Conservation (phyloP, 805 yeast species). For the Barnettozyma californica region DNA sequence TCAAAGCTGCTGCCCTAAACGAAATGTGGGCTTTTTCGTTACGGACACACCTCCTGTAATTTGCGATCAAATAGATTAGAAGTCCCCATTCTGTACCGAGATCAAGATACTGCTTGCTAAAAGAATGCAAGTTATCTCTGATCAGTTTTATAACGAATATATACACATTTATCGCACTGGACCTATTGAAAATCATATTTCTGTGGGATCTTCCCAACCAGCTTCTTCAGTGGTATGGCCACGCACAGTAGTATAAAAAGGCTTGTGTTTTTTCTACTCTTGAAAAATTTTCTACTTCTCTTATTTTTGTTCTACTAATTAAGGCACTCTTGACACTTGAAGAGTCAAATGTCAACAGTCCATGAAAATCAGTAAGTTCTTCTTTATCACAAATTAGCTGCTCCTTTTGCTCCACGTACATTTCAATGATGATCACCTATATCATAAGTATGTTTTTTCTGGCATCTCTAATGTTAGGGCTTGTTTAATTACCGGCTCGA, state of each 20-base stretch:
- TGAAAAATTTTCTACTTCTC: background rate
- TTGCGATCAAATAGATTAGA: too few relatives aligned
- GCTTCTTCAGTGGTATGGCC: background rate
- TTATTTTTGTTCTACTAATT: background rate
- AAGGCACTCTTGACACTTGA: background rate
- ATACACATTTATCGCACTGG: too few relatives aligned
- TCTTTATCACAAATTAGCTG: background rate
- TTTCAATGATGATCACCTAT: conserved; percentile 20
- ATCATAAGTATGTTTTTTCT: conserved; percentile 52
- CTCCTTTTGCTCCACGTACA: background rate
- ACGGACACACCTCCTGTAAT: too few relatives aligned
- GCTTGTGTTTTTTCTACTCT: background rate
- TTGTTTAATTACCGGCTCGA: conserved; percentile 55
- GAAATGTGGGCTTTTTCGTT: too few relatives aligned
- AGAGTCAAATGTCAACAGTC: background rate
- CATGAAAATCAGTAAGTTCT: background rate
- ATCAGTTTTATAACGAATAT: too few relatives aligned
- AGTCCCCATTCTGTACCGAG: too few relatives aligned
- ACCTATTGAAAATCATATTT: too few relatives aligned
- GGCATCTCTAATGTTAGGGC: conserved; percentile 93
- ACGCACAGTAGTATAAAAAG: background rate
- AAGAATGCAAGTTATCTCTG: too few relatives aligned
- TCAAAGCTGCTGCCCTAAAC: too few relatives aligned
- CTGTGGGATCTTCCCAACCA: too few relatives aligned
- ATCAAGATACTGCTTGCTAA: too few relatives aligned